These are phyloP conservation scores for Capsella bursapastoris DNA, from an alignment of 345 rosid genomes.

Conservation along the genomic window DNA sequence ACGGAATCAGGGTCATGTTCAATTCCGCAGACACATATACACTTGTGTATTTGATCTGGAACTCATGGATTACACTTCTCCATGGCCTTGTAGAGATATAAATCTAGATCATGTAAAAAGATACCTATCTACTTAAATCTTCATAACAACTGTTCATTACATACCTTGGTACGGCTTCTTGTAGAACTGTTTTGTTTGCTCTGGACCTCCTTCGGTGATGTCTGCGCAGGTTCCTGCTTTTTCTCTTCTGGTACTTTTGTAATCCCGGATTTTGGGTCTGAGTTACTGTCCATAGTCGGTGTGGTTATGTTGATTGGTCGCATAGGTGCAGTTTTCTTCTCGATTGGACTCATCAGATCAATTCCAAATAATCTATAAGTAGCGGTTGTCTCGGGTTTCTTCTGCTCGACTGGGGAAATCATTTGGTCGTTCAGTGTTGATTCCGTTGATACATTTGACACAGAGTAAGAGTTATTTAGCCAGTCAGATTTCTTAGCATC, in stretches of 20 bases:
- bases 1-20: slow-evolving; percentile 1
- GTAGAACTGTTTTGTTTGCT: slow-evolving; percentile 56
- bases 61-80: slow-evolving; percentile 6
- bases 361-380: slow-evolving; percentile 78
- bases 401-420: slow-evolving; percentile 52
- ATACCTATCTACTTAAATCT: background rate
- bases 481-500: slow-evolving; percentile 49
- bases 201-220: slow-evolving; percentile 64
- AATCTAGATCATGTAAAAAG: background rate
- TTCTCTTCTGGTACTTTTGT: slow-evolving; percentile 58
- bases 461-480: slow-evolving; percentile 46
- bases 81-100: background rate
- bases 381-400: slow-evolving; percentile 53
- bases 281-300: slow-evolving; percentile 50
- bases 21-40: background rate
- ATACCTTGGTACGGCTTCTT: slow-evolving; percentile 76
- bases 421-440: slow-evolving; percentile 47
- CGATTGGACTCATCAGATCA: slow-evolving; percentile 60
- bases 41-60: background rate
- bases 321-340: slow-evolving; percentile 49
- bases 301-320: slow-evolving; percentile 45
- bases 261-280: slow-evolving; percentile 61
- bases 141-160: slow-evolving; percentile 36
- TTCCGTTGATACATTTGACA: slow-evolving; percentile 48
- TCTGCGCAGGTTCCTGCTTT: slow-evolving; percentile 55